These are phyloP conservation scores for Fusarium pininemorale DNA, from an alignment of 2,329 filamentous ascomycete genomes.

Conservation along the genomic window DNA sequence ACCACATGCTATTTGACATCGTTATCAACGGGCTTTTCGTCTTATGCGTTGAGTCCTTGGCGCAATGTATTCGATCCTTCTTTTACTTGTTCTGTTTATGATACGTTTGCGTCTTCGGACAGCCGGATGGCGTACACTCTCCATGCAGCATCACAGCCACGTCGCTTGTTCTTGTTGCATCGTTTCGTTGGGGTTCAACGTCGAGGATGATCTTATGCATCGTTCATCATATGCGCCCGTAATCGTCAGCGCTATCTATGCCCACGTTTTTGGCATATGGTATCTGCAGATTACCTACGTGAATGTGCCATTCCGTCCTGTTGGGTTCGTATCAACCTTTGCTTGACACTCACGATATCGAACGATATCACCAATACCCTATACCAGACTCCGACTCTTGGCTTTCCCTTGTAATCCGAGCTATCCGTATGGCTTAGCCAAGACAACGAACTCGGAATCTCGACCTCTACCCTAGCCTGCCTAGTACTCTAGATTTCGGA, in stretches of 20 bases:
- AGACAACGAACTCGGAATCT: neutral
- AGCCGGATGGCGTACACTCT: slow-evolving; percentile 25
- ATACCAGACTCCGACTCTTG: neutral
- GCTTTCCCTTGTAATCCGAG: slow-evolving; percentile 6
- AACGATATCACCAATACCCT: neutral
- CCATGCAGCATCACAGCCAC: neutral
- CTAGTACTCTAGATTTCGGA: slow-evolving; percentile 32
- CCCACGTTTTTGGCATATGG: slow-evolving; percentile 25
- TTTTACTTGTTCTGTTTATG: slow-evolving; percentile 27
- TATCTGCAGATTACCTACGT: slow-evolving; percentile 7
- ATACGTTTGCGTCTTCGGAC: slow-evolving; percentile 8
- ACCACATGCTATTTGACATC: neutral
- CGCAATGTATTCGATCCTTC: slow-evolving; percentile 20
- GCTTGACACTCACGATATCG: neutral
- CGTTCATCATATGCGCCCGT: neutral
- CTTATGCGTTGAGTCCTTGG: slow-evolving; percentile 11
- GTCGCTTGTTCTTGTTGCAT: neutral
- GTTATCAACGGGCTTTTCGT: neutral
- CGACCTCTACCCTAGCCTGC: neutral
- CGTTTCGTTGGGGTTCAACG: slow-evolving; percentile 1
- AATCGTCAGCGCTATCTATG: neutral
- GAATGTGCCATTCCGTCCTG: neutral
- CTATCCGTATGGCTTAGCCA: neutral
- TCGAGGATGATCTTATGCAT: neutral
- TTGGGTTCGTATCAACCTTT: neutral